phyloP scores from a whole-genome alignment of 1,284 basidiomycete genomes.

The Leucoagaricus sp. region DNA sequence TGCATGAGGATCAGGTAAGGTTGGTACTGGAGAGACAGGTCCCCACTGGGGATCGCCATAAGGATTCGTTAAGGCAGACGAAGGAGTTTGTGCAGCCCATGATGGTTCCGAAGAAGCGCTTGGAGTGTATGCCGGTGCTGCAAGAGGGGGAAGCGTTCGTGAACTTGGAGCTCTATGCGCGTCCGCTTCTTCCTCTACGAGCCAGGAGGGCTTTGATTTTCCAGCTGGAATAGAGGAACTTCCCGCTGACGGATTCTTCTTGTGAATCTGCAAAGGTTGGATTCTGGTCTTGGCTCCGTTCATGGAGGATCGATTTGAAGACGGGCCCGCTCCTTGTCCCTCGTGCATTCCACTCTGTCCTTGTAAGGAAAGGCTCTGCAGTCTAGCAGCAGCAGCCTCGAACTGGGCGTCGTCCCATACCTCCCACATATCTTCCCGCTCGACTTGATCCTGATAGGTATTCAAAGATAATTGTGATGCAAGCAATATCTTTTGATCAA shows the following conservation, averaged over 20 bases:
- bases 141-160: background rate
- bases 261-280: constrained; percentile 35
- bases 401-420: constrained; percentile 50
- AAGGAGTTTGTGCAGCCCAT: background rate
- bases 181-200: constrained; percentile 10
- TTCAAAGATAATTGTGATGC: constrained; percentile 42
- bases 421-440: constrained; percentile 45
- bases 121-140: constrained; percentile 7
- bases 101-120: background rate
- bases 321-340: background rate
- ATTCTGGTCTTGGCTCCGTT: constrained; percentile 10
- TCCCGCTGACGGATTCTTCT: constrained; percentile 23
- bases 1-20: background rate
- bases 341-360: background rate
- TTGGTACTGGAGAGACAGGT: background rate
- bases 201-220: constrained; percentile 15
- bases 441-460: constrained; percentile 27
- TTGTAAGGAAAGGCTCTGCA: constrained; percentile 14
- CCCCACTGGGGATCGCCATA: background rate
- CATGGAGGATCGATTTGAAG: background rate
- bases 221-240: background rate
- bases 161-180: background rate
- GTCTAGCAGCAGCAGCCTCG: constrained; percentile 31
- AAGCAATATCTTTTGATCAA: constrained; percentile 53
- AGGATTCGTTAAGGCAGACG: background rate